Evolutionary conservation across 257 asterid species (phyloP).

Genomic region (Solanum ossicruentum): DNA sequence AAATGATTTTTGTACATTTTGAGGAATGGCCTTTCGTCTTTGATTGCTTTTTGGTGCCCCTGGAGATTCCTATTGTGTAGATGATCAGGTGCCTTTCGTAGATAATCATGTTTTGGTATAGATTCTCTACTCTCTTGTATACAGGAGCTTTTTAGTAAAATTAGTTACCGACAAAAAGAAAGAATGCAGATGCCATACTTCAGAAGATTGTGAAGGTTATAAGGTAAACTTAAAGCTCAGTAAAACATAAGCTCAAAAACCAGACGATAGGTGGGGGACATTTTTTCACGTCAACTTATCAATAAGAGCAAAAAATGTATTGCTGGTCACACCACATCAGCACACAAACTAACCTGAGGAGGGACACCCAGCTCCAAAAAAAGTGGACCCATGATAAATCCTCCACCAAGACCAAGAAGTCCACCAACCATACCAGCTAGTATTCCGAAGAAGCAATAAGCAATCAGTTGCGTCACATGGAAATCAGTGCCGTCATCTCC

Average conservation of each 20-base stretch:
- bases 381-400: slow-evolving; percentile 56
- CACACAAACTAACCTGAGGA: slow-evolving; percentile 42
- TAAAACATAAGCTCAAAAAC: neutral
- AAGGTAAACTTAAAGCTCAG: neutral
- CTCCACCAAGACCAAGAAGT: slow-evolving; percentile 95
- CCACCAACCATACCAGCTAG: slow-evolving; percentile 95
- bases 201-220: neutral
- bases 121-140: too few species aligned
- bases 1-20: neutral
- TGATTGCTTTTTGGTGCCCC: too few species aligned
- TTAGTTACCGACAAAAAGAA: too few species aligned
- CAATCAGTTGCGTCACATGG: slow-evolving; percentile 42
- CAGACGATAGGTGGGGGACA: neutral
- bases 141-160: too few species aligned
- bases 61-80: too few species aligned
- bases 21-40: neutral
- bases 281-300: neutral
- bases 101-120: too few species aligned
- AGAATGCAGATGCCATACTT: too few species aligned
- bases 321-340: neutral
- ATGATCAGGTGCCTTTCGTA: too few species aligned
- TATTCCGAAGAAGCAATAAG: slow-evolving; percentile 64
- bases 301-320: neutral
- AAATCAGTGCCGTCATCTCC: slow-evolving; percentile 58
- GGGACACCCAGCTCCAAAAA: slow-evolving; percentile 45